Conservation (phyloP, 1,284 basidiomycete species). For the Fomitopsis betulina region DNA sequence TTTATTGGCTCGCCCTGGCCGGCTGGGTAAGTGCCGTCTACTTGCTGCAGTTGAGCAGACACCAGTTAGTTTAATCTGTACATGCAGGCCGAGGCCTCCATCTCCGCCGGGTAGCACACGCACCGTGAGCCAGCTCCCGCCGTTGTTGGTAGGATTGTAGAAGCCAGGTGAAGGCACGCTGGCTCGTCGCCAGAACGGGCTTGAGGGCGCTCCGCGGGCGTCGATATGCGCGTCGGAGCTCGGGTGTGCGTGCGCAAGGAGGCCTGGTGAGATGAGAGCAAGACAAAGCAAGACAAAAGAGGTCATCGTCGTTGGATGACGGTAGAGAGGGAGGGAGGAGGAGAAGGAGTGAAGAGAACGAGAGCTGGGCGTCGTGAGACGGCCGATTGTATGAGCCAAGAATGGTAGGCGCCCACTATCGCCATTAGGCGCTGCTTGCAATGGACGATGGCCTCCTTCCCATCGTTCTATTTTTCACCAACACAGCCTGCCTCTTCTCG, state of each 20-base stretch:
- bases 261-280: constrained; percentile 20
- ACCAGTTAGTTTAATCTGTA: constrained; percentile 6
- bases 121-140: constrained; percentile 47
- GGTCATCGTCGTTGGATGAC: constrained; percentile 26
- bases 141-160: constrained; percentile 35
- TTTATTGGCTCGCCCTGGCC: constrained; percentile 91
- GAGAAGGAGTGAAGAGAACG: not conserved
- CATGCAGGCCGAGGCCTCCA: not conserved
- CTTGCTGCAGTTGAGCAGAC: constrained; percentile 32
- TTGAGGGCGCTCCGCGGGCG: constrained; percentile 12
- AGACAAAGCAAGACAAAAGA: constrained; percentile 19
- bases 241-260: constrained; percentile 10
- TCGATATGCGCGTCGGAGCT: constrained; percentile 3
- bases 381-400: not conserved
- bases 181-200: constrained; percentile 20
- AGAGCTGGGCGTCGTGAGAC: not conserved
- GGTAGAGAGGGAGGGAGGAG: constrained; percentile 12
- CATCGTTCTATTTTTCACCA: not conserved
- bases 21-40: constrained; percentile 60
- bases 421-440: not conserved
- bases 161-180: constrained; percentile 36
- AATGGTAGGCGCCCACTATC: not conserved
- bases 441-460: not conserved
- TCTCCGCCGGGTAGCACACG: constrained; percentile 9
- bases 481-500: not conserved